Conservation (phyloP, 306 rosid genomes). For the Vigna hirtella region DNA sequence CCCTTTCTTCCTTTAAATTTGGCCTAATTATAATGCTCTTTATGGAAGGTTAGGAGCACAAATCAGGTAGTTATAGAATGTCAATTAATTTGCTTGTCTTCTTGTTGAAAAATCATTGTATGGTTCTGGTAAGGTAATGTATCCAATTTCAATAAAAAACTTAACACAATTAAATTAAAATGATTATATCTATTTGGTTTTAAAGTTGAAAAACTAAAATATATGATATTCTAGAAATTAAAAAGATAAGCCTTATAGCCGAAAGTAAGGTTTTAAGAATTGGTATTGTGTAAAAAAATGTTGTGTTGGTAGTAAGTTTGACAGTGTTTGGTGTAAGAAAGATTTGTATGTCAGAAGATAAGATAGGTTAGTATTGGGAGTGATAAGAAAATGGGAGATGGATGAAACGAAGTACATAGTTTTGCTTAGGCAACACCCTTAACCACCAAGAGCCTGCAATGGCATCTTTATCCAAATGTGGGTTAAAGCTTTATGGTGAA, state of each 20-base stretch:
- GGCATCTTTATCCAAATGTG: constrained; percentile 62
- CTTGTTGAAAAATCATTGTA: background rate
- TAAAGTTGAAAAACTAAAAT: too few relatives aligned
- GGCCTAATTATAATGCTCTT: constrained; percentile 48
- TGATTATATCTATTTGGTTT: too few relatives aligned
- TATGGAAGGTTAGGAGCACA: constrained; percentile 46
- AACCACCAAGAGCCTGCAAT: constrained; percentile 52
- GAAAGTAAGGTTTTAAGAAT: too few relatives aligned
- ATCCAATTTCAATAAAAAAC: too few relatives aligned
- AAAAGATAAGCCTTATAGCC: too few relatives aligned
- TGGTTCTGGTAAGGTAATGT: background rate
- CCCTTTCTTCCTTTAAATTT: constrained; percentile 38
- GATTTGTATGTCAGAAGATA: too few relatives aligned
- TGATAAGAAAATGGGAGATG: constrained; percentile 7
- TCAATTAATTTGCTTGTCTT: constrained; percentile 43
- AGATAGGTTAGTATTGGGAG: too few relatives aligned
- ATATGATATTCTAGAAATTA: too few relatives aligned
- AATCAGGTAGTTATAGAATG: constrained; percentile 53
- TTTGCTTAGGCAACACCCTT: constrained; percentile 76
- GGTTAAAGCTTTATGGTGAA: constrained; percentile 70
- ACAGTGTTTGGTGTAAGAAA: too few relatives aligned
- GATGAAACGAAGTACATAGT: constrained; percentile 37
- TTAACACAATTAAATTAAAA: too few relatives aligned
- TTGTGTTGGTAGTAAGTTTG: too few relatives aligned
- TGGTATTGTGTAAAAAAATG: too few relatives aligned